Evolutionary conservation across 108 stramenopile genomes (phyloP), one percentile per base, ranked within the genome.

Genomic region (Cyclostephanos tholiformis): DNA sequence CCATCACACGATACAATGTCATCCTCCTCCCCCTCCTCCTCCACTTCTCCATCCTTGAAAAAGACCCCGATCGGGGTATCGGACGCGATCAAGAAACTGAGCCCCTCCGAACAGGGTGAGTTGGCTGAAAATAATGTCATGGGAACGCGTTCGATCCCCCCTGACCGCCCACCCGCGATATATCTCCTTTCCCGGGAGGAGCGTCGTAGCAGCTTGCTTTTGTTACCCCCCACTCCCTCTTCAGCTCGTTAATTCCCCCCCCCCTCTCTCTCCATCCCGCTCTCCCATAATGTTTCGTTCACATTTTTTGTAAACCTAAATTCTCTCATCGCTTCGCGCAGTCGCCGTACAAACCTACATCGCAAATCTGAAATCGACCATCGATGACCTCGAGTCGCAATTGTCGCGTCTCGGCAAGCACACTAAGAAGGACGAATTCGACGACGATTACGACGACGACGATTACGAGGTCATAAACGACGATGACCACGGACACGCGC

Each of bases 41-140:
- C n/a, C n/a, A n/a, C n/a, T n/a, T n/a, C n/a, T n/a, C n/a, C n/a
- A n/a, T n/a, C n/a, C 41, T 12, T 1, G 41, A 41, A 41, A 12
- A 79, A 77, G 53, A 83, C 79, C 20, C 85, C 85, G 58, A 38
- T 29, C 43, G 60, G 58, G 43, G 85, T 86, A 23, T 43, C 64
- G 19, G 79, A 80, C 39, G 85, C 85, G 27, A 86, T 86, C 65
- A 61, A 65, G 66, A 83, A 83, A 60, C 82, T 86, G 8, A 60
- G 50, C 48, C 69, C 75, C 41, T 64, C 74, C 27, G 82, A 86
- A 51, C 85, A 82, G 69, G 79, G 85, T 86, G 48, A 61, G 84
- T 72, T 11, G 53, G 38, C 13, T n/a, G n/a, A n/a, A n/a, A n/a
- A 20, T 43, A 2, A 1, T 26, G 4, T 52, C 53, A 4, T 32